Percentiles rank a stretch among this genome's conserved stretches.
Evolutionary conservation across 2,329 filamentous ascomycete species (phyloP).

Genomic region (Ophiocordyceps sinensis): DNA sequence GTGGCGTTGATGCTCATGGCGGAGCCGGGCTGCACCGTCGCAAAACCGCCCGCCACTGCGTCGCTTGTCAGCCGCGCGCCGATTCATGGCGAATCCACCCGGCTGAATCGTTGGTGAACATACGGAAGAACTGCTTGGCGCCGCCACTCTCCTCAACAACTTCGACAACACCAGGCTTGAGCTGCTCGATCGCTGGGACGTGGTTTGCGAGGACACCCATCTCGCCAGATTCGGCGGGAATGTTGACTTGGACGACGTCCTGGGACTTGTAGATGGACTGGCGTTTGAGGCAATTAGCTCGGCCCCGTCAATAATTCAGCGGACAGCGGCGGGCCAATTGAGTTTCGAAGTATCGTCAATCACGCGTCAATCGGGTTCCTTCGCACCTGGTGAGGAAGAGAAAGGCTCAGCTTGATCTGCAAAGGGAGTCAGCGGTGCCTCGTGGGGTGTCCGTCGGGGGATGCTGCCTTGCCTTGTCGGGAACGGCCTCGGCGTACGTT

Average conservation of each 20-base stretch:
- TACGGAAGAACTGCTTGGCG: slow-evolving; percentile 97
- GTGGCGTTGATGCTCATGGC: slow-evolving; percentile 95
- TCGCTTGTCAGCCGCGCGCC: slow-evolving; percentile 3
- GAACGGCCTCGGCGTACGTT: slow-evolving; percentile 78
- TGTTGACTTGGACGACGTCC: slow-evolving; percentile 87
- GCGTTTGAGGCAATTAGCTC: slow-evolving; percentile 38
- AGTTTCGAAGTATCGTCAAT: slow-evolving; percentile 9
- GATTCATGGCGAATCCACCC: not conserved
- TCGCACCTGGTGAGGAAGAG: slow-evolving; percentile 95
- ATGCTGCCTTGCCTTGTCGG: slow-evolving; percentile 53
- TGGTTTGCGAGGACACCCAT: slow-evolving; percentile 99
- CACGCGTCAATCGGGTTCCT: slow-evolving; percentile 2
- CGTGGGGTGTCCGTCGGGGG: slow-evolving; percentile 7
- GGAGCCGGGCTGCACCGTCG: slow-evolving; percentile 90
- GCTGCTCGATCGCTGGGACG: slow-evolving; percentile 96
- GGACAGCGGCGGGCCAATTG: slow-evolving; percentile 16
- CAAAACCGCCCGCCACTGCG: slow-evolving; percentile 88
- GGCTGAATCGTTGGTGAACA: slow-evolving; percentile 21
- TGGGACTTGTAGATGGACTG: slow-evolving; percentile 58
- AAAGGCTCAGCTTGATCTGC: slow-evolving; percentile 91
- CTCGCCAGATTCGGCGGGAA: slow-evolving; percentile 92
- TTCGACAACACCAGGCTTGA: slow-evolving; percentile 92
- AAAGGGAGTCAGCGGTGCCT: slow-evolving; percentile 11
- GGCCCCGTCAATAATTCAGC: slow-evolving; percentile 8
- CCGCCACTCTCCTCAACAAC: slow-evolving; percentile 82